These are phyloP conservation scores for Penicillium canariense DNA, from an alignment of 495 filamentous ascomycete genomes.

Conservation along the genomic window DNA sequence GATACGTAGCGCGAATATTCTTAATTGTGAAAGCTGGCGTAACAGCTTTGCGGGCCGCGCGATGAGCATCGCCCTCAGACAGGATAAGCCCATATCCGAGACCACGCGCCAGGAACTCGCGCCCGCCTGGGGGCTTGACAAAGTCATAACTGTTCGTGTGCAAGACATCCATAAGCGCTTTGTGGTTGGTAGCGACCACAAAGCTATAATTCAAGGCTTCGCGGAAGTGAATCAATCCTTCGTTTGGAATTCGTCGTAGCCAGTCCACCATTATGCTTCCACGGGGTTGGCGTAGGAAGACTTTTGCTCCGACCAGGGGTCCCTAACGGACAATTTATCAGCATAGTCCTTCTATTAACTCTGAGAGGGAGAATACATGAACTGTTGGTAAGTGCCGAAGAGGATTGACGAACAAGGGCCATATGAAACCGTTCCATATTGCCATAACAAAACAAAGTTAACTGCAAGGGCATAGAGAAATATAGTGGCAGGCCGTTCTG, in stretches of 20 bases:
- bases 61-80: conserved; percentile 75
- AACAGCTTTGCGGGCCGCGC: conserved; percentile 63
- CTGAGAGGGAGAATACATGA: conserved; percentile 30
- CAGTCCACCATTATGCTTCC: conserved; percentile 61
- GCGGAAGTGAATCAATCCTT: conserved; percentile 76
- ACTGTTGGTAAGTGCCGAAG: conserved; percentile 58
- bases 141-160: conserved; percentile 49
- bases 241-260: conserved; percentile 68
- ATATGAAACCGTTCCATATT: conserved; percentile 57
- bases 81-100: conserved; percentile 75
- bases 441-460: conserved; percentile 22
- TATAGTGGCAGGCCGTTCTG: conserved; percentile 11
- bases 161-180: conserved; percentile 48
- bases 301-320: conserved; percentile 53
- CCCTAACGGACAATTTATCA: conserved; percentile 22
- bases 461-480: conserved; percentile 13
- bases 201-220: conserved; percentile 28
- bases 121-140: conserved; percentile 41
- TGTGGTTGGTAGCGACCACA: conserved; percentile 34
- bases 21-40: conserved; percentile 75
- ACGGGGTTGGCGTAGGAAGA: conserved; percentile 54
- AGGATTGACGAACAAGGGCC: conserved; percentile 68
- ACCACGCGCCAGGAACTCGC: conserved; percentile 58
- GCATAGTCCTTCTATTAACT: neutral
- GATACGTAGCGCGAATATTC: conserved; percentile 75